phyloP scores from a whole-genome alignment of 1,139 yeast genomes.

The Pichia sp. region DNA sequence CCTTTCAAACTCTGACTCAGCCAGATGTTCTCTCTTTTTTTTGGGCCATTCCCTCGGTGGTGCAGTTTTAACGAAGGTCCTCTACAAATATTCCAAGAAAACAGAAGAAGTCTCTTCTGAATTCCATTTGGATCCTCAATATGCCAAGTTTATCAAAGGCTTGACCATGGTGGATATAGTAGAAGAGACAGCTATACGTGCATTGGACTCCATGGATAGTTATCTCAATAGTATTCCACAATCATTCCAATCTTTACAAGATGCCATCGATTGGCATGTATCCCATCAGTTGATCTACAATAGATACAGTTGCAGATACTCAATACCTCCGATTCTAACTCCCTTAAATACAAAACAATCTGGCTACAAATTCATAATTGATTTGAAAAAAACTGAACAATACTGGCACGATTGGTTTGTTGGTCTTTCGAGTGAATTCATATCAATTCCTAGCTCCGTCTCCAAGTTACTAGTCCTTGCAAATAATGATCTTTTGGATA shows the following conservation, averaged over 20 bases:
- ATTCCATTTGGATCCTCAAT: background rate
- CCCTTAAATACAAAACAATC: constrained; percentile 22
- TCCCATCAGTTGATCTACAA: constrained; percentile 50
- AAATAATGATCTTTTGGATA: constrained; percentile 86
- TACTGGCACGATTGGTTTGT: constrained; percentile 84
- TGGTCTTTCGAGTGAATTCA: constrained; percentile 63
- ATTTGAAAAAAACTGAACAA: constrained; percentile 54
- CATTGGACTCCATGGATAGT: constrained; percentile 60
- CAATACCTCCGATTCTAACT: constrained; percentile 65
- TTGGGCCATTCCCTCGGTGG: constrained; percentile 96
- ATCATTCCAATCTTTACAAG: constrained; percentile 45
- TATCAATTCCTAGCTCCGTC: constrained; percentile 37
- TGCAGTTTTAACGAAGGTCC: constrained; percentile 59
- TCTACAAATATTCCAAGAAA: constrained; percentile 19
- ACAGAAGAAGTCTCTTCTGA: background rate
- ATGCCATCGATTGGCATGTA: constrained; percentile 84
- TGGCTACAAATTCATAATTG: constrained; percentile 56
- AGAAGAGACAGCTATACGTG: constrained; percentile 81
- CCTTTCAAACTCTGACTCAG: background rate
- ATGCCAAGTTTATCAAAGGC: constrained; percentile 43
- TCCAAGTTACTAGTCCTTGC: constrained; percentile 79
- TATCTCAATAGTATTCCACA: constrained; percentile 63
- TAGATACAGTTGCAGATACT: constrained; percentile 59
- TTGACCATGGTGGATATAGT: constrained; percentile 83
- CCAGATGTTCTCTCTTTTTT: constrained; percentile 37